A percentile compares a stretch with the other conserved stretches of the same genome.
Evolutionary conservation across 768 basidiomycete species (phyloP).

Genomic region (Megacollybia marginata): DNA sequence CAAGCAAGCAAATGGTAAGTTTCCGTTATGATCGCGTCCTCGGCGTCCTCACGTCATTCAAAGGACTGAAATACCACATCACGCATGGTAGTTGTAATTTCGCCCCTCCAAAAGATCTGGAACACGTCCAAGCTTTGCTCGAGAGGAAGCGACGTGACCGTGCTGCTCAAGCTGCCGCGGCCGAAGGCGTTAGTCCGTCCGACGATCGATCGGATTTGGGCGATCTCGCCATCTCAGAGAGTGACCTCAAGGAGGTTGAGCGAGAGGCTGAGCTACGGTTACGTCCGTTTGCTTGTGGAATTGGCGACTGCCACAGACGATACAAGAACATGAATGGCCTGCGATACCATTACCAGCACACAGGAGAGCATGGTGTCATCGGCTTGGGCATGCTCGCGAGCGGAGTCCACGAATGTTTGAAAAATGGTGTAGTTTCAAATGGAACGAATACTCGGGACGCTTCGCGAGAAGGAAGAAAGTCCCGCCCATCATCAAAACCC

Average conservation of each 20-base stretch:
- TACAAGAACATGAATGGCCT: slow-evolving; percentile 99
- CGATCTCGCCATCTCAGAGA: slow-evolving; percentile 46
- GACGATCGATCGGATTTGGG: slow-evolving; percentile 16
- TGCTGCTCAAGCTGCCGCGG: neutral
- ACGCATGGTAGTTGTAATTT: slow-evolving; percentile 92
- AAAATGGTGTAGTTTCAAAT: neutral
- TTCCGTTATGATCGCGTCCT: neutral
- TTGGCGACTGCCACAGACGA: slow-evolving; percentile 77
- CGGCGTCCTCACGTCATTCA: slow-evolving; percentile 2
- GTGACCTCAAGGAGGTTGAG: slow-evolving; percentile 65
- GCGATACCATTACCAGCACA: slow-evolving; percentile 94
- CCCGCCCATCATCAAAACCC: slow-evolving; percentile 5
- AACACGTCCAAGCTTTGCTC: slow-evolving; percentile 67
- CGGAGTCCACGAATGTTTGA: slow-evolving; percentile 55
- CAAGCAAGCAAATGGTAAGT: slow-evolving; percentile 78
- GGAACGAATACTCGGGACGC: slow-evolving; percentile 1
- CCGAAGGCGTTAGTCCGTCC: slow-evolving; percentile 1
- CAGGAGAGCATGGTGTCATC: slow-evolving; percentile 88
- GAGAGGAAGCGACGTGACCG: slow-evolving; percentile 35
- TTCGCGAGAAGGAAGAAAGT: slow-evolving; percentile 5
- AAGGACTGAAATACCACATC: slow-evolving; percentile 88
- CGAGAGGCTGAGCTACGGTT: slow-evolving; percentile 78
- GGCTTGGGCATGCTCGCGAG: slow-evolving; percentile 80
- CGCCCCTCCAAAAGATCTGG: slow-evolving; percentile 80
- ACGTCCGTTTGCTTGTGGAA: slow-evolving; percentile 84